phyloP scores from a whole-genome alignment of 352 stramenopile species.

The Phytophthora syringae region DNA sequence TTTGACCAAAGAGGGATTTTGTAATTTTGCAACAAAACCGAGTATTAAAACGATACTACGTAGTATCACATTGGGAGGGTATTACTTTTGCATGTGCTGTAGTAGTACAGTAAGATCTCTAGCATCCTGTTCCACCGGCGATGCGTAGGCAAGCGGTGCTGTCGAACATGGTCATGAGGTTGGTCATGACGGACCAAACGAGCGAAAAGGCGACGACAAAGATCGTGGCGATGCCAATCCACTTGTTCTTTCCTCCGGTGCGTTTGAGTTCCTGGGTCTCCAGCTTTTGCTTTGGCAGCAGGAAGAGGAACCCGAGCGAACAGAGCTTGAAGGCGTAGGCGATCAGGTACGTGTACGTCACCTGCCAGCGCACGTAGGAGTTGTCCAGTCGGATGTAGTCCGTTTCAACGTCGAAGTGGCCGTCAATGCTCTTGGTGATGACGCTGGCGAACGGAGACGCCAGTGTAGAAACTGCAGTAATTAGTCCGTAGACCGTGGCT shows the following conservation, averaged over 20 bases:
- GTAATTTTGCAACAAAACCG: too few relatives aligned
- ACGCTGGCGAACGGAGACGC: conserved; percentile 38
- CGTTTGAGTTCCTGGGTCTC: conserved; percentile 35
- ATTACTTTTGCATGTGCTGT: too few relatives aligned
- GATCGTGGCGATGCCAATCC: conserved; percentile 32
- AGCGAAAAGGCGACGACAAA: conserved; percentile 25
- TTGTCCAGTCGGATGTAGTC: conserved; percentile 41
- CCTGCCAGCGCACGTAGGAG: conserved; percentile 47
- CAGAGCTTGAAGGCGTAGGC: conserved; percentile 51
- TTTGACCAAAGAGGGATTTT: too few relatives aligned
- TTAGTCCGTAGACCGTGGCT: conserved; percentile 42
- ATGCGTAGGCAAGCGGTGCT: conserved; percentile 39
- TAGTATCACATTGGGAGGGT: too few relatives aligned
- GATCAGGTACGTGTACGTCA: conserved; percentile 56
- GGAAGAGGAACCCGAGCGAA: conserved; percentile 33
- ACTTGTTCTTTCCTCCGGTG: conserved; percentile 31
- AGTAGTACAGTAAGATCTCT: too few relatives aligned
- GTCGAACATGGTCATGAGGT: conserved; percentile 45
- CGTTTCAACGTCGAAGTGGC: conserved; percentile 55
- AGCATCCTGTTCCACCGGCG: conserved; percentile 41
- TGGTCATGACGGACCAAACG: conserved; percentile 39
- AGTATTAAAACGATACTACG: too few relatives aligned
- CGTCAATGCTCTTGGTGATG: conserved; percentile 40
- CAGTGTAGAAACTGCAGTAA: conserved; percentile 40
- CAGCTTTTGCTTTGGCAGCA: conserved; percentile 36